phyloP scores from a whole-genome alignment of 345 rosid species.

The Populus ilicifolia region DNA sequence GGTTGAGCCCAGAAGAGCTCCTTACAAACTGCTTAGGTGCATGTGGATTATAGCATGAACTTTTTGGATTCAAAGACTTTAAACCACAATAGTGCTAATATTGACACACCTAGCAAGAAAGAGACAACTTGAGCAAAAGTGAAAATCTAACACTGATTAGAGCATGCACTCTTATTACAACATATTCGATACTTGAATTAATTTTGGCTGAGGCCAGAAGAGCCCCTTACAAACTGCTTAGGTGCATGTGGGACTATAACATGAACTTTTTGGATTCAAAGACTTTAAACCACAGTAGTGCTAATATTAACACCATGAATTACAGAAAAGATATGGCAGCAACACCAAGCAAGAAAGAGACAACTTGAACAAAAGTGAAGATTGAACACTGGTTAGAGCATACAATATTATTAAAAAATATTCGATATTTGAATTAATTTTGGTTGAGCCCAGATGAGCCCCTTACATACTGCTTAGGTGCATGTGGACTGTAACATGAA shows the following conservation, averaged over 20 bases:
- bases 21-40: background rate
- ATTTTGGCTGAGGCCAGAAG: background rate
- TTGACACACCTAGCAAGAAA: background rate
- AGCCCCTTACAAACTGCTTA: background rate
- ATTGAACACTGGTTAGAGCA: background rate
- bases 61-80: too few species aligned
- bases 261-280: too few species aligned
- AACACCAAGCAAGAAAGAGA: background rate
- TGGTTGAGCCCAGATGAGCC: background rate
- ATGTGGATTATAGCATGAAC: background rate
- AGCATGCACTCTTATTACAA: background rate
- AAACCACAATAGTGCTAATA: background rate
- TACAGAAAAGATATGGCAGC: background rate
- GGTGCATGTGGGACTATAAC: background rate
- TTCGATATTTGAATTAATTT: background rate
- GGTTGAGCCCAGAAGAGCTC: background rate
- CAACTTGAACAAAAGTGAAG: background rate
- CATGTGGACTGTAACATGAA: background rate
- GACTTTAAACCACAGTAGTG: background rate
- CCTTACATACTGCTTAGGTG: background rate
- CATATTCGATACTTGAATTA: background rate
- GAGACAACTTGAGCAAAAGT: background rate
- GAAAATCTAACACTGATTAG: background rate
- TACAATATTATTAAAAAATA: background rate
- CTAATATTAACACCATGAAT: conserved; percentile 1